Conservation (phyloP, 192 early-diverging fungal genomes). For the Entomortierella beljakovae region DNA sequence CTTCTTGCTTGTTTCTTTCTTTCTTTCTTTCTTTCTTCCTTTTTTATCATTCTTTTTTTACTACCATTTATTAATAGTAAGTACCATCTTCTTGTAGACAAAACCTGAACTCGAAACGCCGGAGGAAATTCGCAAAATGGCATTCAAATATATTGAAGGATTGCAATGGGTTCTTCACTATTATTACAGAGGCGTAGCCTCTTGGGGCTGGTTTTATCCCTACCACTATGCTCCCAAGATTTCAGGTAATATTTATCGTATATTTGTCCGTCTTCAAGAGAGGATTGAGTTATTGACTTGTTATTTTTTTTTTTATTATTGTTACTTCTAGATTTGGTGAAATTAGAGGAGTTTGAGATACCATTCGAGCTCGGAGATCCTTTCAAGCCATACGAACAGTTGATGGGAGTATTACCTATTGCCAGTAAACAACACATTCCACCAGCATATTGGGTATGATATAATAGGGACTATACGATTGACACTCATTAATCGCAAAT, state of each 20-base stretch:
- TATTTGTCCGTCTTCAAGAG: not conserved
- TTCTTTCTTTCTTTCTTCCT: constrained; percentile 9
- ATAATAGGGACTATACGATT: too few species aligned
- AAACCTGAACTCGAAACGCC: constrained; percentile 55
- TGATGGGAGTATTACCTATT: constrained; percentile 98
- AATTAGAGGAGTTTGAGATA: constrained; percentile 68
- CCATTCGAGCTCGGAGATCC: constrained; percentile 86
- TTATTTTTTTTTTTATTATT: not conserved
- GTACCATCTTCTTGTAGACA: constrained; percentile 22
- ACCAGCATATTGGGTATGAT: constrained; percentile 66
- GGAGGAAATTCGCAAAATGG: constrained; percentile 66
- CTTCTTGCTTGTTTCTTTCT: too few species aligned
- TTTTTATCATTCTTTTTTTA: too few species aligned
- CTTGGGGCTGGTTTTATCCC: constrained; percentile 99
- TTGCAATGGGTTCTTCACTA: constrained; percentile 98
- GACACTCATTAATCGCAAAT: not conserved
- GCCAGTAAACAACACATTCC: constrained; percentile 89
- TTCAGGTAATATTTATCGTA: constrained; percentile 70
- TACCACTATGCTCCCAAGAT: constrained; percentile 98
- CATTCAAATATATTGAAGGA: constrained; percentile 88
- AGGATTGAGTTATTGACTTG: not conserved
- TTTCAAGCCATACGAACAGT: constrained; percentile 97
- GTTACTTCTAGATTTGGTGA: constrained; percentile 56
- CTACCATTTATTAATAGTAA: not conserved
- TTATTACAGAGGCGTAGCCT: constrained; percentile 95